Evolutionary conservation across 345 rosid genomes (phyloP).

Genomic region (Excoecaria agallocha): DNA sequence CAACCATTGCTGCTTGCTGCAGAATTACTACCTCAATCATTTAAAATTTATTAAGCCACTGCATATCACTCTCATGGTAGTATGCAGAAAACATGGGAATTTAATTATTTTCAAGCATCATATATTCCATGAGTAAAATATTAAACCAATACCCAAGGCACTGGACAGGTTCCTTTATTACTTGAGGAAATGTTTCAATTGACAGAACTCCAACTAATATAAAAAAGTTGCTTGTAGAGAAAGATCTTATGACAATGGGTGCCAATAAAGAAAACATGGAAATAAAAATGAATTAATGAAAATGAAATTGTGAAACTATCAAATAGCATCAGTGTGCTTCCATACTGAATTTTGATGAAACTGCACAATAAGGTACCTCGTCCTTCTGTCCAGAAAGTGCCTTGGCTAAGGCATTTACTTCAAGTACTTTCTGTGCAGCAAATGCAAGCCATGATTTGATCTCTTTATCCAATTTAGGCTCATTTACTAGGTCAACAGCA

Average conservation of each 20-base stretch:
- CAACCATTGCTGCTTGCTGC: not conserved
- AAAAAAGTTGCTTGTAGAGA: not conserved
- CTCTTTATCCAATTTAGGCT: conserved; percentile 80
- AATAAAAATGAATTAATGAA: not conserved
- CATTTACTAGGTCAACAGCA: conserved; percentile 84
- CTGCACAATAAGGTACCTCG: conserved; percentile 48
- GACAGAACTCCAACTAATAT: not conserved
- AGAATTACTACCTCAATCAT: not conserved
- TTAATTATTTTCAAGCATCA: not conserved
- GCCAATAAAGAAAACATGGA: no score
- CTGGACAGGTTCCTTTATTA: no score
- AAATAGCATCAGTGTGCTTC: no score
- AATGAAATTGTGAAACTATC: not conserved
- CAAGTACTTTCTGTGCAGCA: conserved; percentile 93
- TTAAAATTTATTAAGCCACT: not conserved
- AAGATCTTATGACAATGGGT: no score
- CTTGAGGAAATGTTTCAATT: not conserved
- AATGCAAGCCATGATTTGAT: conserved; percentile 97
- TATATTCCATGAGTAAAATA: not conserved
- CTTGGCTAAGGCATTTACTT: conserved; percentile 91
- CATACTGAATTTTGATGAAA: not conserved
- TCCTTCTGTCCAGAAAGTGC: conserved; percentile 74
- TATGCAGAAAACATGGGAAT: not conserved
- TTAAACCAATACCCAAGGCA: not conserved
- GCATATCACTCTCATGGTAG: no score